Percentiles rank a stretch among this genome's conserved stretches.
Evolutionary conservation across 1,139 yeast genomes (phyloP).

Genomic region (Kazachstania sp.): DNA sequence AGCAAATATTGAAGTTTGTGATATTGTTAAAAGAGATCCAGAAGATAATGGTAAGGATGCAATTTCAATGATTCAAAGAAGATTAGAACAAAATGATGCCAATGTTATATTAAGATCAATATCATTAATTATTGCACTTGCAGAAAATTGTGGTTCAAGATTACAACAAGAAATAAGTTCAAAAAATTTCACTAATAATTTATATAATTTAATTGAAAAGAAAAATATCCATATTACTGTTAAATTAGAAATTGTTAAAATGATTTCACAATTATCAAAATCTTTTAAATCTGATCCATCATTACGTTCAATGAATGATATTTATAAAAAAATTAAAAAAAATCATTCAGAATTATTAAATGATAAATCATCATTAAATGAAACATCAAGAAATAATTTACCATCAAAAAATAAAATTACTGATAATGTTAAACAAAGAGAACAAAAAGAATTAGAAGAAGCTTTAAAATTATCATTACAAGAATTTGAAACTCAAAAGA

Average conservation of each 20-base stretch:
- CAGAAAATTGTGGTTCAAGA: slow-evolving; percentile 90
- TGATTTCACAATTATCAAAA: slow-evolving; percentile 53
- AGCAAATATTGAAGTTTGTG: slow-evolving; percentile 73
- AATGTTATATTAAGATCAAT: slow-evolving; percentile 70
- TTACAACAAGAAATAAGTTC: slow-evolving; percentile 77
- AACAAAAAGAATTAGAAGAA: slow-evolving; percentile 73
- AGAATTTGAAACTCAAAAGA: slow-evolving; percentile 37
- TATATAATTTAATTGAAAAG: slow-evolving; percentile 51
- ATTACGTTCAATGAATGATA: slow-evolving; percentile 58
- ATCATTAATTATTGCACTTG: slow-evolving; percentile 63
- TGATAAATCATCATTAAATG: background rate
- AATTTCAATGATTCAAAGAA: slow-evolving; percentile 36
- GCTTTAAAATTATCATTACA: slow-evolving; percentile 71
- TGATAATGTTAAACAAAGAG: slow-evolving; percentile 43
- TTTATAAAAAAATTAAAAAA: slow-evolving; percentile 39
- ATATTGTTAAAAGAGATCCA: slow-evolving; percentile 64
- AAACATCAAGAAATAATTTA: slow-evolving; percentile 39
- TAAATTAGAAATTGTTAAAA: slow-evolving; percentile 56
- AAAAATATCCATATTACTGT: slow-evolving; percentile 56
- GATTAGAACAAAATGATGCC: slow-evolving; percentile 61
- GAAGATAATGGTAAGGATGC: slow-evolving; percentile 40
- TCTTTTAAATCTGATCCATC: slow-evolving; percentile 65
- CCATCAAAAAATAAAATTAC: slow-evolving; percentile 54
- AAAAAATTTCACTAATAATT: slow-evolving; percentile 49
- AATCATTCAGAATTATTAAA: slow-evolving; percentile 38